These are phyloP conservation scores for Aspergillus biplanus DNA, from an alignment of 495 filamentous ascomycete genomes.

Conservation along the genomic window DNA sequence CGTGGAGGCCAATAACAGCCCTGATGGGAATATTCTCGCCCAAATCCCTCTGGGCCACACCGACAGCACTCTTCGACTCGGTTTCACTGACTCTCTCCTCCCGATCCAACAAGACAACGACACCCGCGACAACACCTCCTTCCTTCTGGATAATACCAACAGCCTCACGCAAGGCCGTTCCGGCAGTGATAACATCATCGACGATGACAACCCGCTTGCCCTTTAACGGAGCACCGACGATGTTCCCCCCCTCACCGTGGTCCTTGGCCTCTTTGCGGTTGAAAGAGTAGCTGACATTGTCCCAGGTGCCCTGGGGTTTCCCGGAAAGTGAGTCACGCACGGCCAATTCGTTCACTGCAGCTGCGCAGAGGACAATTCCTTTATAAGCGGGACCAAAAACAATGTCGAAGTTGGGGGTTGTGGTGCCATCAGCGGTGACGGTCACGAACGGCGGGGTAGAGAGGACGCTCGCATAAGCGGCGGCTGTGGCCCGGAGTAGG, in stretches of 20 bases:
- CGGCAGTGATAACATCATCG: constrained; percentile 95
- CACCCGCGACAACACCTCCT: constrained; percentile 80
- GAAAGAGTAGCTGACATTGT: constrained; percentile 74
- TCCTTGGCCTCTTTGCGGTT: constrained; percentile 95
- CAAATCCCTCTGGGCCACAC: constrained; percentile 72
- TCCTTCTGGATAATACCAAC: constrained; percentile 79
- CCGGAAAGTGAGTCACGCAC: constrained; percentile 56
- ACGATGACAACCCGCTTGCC: constrained; percentile 86
- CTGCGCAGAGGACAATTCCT: constrained; percentile 83
- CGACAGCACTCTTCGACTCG: constrained; percentile 69
- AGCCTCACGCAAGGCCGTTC: constrained; percentile 89
- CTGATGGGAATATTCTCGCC: constrained; percentile 50
- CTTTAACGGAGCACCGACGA: constrained; percentile 82
- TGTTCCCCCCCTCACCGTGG: constrained; percentile 90
- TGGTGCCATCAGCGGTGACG: constrained; percentile 27
- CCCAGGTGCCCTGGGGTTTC: constrained; percentile 40
- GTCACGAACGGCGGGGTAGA: constrained; percentile 46
- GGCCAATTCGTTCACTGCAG: constrained; percentile 69
- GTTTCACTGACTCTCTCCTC: constrained; percentile 74
- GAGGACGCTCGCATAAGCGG: constrained; percentile 81
- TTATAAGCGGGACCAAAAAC: constrained; percentile 88
- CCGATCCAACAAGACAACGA: constrained; percentile 86
- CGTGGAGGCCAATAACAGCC: constrained; percentile 64
- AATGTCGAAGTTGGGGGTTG: constrained; percentile 42
- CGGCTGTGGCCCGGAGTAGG: constrained; percentile 71